phyloP scores from a whole-genome alignment of 2,329 filamentous ascomycete species.

The Biscogniauxia mediterranea region DNA sequence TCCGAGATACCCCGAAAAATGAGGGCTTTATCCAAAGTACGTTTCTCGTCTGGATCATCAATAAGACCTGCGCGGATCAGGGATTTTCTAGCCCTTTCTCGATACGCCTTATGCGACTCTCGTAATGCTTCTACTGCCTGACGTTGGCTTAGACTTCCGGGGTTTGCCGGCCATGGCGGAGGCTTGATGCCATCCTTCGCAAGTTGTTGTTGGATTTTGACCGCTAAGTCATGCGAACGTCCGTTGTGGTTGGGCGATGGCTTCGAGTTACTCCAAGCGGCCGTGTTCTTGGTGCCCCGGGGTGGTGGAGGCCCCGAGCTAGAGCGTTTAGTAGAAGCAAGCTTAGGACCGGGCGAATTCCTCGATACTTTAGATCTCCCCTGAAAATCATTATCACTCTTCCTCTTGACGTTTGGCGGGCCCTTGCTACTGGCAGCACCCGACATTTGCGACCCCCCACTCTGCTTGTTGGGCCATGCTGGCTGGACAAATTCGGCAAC shows the following conservation, averaged over 20 bases:
- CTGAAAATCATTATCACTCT: conserved; percentile 12
- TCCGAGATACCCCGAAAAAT: conserved; percentile 67
- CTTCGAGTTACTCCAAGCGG: background rate
- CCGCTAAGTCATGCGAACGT: conserved; percentile 36
- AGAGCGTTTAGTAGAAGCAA: conserved; percentile 12
- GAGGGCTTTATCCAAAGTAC: conserved; percentile 61
- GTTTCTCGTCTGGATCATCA: conserved; percentile 63
- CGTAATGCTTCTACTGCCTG: conserved; percentile 53
- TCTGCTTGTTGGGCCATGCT: conserved; percentile 24
- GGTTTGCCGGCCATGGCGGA: conserved; percentile 55
- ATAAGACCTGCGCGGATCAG: conserved; percentile 60
- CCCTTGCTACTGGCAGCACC: background rate
- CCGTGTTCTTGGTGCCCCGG: conserved; percentile 2
- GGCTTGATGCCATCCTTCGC: conserved; percentile 53
- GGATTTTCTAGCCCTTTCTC: conserved; percentile 54
- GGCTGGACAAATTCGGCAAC: conserved; percentile 24
- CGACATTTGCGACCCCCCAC: background rate
- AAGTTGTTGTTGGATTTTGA: conserved; percentile 51
- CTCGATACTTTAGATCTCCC: conserved; percentile 18
- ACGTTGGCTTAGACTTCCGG: conserved; percentile 51
- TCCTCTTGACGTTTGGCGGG: conserved; percentile 19
- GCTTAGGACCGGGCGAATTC: conserved; percentile 7
- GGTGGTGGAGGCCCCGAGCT: background rate
- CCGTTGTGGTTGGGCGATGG: conserved; percentile 11
- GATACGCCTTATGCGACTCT: conserved; percentile 55